Evolutionary conservation across 345 rosid species (phyloP).

Genomic region (Salix purpurea): DNA sequence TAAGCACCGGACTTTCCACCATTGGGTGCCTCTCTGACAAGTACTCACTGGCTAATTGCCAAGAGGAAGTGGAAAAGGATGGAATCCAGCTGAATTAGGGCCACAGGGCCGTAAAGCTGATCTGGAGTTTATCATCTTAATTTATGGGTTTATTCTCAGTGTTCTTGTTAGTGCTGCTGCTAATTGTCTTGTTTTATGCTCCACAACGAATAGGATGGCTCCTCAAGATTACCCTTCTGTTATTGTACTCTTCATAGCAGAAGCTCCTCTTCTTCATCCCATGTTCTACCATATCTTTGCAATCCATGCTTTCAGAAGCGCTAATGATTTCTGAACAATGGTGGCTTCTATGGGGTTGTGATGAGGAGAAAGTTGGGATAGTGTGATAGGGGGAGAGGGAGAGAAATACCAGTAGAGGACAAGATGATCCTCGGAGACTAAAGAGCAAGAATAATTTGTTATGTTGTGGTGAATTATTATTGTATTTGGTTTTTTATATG

Average conservation of each 20-base stretch:
- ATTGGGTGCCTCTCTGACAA: neutral
- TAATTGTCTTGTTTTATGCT: conserved; percentile 16
- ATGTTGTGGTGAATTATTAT: neutral
- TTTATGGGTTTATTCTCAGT: conserved; percentile 28
- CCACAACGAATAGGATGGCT: conserved; percentile 51
- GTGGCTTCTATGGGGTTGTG: neutral
- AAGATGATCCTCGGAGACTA: conserved; percentile 1
- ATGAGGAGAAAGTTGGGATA: neutral
- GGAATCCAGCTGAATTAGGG: conserved; percentile 27
- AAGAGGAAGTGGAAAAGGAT: conserved; percentile 1
- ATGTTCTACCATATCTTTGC: conserved; percentile 17
- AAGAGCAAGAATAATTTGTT: conserved; percentile 8
- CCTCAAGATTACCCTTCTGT: conserved; percentile 40
- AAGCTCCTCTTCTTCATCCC: conserved; percentile 34
- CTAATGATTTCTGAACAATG: neutral
- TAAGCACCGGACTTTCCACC: neutral
- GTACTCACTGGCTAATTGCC: neutral
- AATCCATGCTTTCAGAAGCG: neutral
- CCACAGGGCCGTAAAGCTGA: conserved; percentile 19
- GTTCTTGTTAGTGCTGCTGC: conserved; percentile 1
- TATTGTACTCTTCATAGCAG: conserved; percentile 36
- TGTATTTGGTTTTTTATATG: conserved; percentile 19
- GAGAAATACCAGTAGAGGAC: neutral
- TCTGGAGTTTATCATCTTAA: conserved; percentile 34
- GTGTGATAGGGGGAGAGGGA: neutral